Evolutionary conservation across 1,139 yeast genomes (phyloP), one percentile per base, ranked within the genome.

Genomic region (Hyphopichia wangnamkhiaoensis): DNA sequence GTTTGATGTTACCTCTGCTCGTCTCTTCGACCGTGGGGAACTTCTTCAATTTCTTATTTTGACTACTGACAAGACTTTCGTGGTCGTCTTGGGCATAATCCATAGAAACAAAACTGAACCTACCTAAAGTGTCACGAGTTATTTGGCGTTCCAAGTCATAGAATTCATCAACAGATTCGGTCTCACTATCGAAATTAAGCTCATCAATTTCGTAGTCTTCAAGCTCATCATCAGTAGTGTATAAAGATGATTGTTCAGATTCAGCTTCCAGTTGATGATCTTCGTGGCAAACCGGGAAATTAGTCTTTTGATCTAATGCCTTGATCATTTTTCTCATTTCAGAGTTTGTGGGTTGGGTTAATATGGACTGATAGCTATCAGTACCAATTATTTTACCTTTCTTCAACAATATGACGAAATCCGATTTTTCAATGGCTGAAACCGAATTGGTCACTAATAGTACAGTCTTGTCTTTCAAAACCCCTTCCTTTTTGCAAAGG

Each of bases 401-500:
- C 29, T 52, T 50, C 41, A 59, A 46, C 37, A 56, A 45, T 28
- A 52, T 55, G 18, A 57, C 55, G 31, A 52, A 45, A 29, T 46
- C 45, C 1, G 63, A 59, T 33, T 52, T 45, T 19, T 57, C 56
- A 40, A 59, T 49, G 4, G 58, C 56, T 28, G 49, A 39, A 25
- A 59, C 57, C 4, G 62, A 55, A 41, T 58, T 59, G 4, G 65
- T 59, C 5, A 63, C 63, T 38, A 59, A 52, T 21, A 59, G 43
- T 36, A 56, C 48, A 3, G 65, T 58, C 40, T 58, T 55, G 10
- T 56, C 43, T 4, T 58, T 55, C 37, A 59, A 50, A 19, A 58
- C 40, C 25, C 65, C 65, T 13, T 45, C 39, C 4, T 44, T 42
- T 4, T 53, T 42, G 31, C 54, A 48, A 1, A 55, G 54, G 18